A percentile compares a stretch with the other conserved stretches of the same genome.
phyloP scores from a whole-genome alignment of 2,329 filamentous ascomycete genomes.

The Cryphonectria radicalis region DNA sequence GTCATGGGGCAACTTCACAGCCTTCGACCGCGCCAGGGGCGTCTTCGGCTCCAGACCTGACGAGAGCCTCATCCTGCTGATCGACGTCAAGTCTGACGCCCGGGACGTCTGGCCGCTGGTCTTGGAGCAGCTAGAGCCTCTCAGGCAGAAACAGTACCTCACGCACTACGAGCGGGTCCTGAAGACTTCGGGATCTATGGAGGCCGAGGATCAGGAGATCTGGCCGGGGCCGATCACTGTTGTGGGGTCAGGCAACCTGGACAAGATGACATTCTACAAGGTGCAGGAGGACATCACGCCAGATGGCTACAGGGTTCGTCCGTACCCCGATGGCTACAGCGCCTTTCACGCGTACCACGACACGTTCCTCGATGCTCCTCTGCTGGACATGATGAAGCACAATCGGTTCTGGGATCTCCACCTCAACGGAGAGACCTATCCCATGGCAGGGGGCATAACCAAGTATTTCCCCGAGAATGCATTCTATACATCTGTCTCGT shows the following conservation, averaged over 20 bases:
- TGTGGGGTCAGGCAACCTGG: background rate
- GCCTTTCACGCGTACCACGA: slow-evolving; percentile 3
- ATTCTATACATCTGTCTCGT: background rate
- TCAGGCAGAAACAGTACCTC: background rate
- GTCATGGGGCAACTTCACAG: background rate
- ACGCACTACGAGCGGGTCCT: background rate
- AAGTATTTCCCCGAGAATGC: background rate
- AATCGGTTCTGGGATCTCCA: background rate
- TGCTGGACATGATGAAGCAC: slow-evolving; percentile 2
- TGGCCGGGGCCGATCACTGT: background rate
- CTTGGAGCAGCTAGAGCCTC: background rate
- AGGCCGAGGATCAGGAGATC: background rate
- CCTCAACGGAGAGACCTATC: background rate
- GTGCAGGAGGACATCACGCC: slow-evolving; percentile 1
- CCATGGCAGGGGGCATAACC: background rate
- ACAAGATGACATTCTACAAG: background rate
- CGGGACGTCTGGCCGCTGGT: background rate
- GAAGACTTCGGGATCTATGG: background rate
- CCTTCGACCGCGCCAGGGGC: slow-evolving; percentile 2
- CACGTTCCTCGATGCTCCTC: background rate
- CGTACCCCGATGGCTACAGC: background rate
- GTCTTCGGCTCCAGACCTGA: background rate
- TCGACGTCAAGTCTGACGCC: background rate
- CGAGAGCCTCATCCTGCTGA: background rate
- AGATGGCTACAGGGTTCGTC: background rate